Conservation (phyloP, 2,329 filamentous ascomycete species). For the Fusarium sp. region DNA sequence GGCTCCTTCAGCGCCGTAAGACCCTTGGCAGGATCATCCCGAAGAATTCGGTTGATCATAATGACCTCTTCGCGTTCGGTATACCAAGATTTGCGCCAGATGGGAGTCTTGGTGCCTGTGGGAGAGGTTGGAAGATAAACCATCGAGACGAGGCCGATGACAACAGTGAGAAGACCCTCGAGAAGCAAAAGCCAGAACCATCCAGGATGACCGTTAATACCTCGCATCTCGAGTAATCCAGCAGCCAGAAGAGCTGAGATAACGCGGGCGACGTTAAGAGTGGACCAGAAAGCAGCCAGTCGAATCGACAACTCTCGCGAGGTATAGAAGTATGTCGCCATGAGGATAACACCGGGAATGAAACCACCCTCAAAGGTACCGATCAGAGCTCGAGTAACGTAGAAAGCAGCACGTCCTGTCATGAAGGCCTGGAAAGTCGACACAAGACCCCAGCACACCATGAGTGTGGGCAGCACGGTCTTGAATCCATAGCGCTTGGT, state of each 20-base stretch:
- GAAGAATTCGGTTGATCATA: conserved; percentile 71
- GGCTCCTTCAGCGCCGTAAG: conserved; percentile 60
- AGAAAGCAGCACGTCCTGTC: conserved; percentile 59
- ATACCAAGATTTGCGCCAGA: conserved; percentile 75
- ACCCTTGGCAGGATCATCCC: conserved; percentile 66
- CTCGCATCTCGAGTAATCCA: conserved; percentile 62
- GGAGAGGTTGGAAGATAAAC: conserved; percentile 73
- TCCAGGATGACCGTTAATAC: conserved; percentile 59
- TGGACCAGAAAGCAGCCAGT: conserved; percentile 75
- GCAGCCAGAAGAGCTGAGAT: conserved; percentile 62
- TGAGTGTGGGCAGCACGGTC: conserved; percentile 64
- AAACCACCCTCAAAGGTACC: conserved; percentile 68
- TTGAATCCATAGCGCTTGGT: conserved; percentile 69
- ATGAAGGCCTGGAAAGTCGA: conserved; percentile 64
- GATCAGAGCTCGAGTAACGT: conserved; percentile 64
- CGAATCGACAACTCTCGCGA: conserved; percentile 74
- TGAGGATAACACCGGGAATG: conserved; percentile 71
- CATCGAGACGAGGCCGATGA: conserved; percentile 65
- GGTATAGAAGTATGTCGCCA: conserved; percentile 79
- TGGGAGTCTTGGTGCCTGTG: conserved; percentile 69
- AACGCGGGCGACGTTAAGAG: conserved; percentile 57
- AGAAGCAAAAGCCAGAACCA: conserved; percentile 67
- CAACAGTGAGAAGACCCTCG: conserved; percentile 59
- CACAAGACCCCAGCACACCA: conserved; percentile 62
- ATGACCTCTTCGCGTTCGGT: conserved; percentile 75